Percentiles rank a stretch among this genome's conserved stretches.
These are phyloP conservation scores for Aspergillus fischeri DNA, from an alignment of 2,329 filamentous ascomycete species.

Conservation along the genomic window DNA sequence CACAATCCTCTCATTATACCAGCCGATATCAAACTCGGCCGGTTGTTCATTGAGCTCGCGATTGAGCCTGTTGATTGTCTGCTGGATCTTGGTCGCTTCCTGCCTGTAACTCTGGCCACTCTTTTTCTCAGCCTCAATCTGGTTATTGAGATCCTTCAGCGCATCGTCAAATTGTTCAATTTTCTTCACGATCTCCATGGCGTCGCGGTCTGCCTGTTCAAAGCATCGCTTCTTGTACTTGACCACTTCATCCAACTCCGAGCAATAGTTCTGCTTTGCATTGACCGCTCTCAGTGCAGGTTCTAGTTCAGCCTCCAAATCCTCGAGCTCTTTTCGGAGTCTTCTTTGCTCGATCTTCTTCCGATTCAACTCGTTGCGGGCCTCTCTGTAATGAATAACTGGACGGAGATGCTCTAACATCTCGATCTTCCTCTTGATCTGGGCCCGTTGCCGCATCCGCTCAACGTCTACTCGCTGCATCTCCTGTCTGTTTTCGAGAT, in stretches of 20 bases:
- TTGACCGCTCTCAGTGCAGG: conserved; percentile 68
- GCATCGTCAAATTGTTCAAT: conserved; percentile 37
- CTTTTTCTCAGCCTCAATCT: conserved; percentile 51
- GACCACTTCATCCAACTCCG: conserved; percentile 53
- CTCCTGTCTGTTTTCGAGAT: conserved; percentile 68
- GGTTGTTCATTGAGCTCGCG: conserved; percentile 60
- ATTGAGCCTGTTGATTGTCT: conserved; percentile 60
- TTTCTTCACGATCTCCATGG: conserved; percentile 37
- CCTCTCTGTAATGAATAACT: conserved; percentile 60
- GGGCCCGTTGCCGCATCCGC: conserved; percentile 69
- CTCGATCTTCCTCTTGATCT: conserved; percentile 60
- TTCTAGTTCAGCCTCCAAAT: conserved; percentile 58
- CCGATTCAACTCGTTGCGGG: conserved; percentile 46
- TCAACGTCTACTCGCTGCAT: conserved; percentile 78
- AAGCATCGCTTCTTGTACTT: conserved; percentile 53
- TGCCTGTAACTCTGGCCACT: conserved; percentile 49
- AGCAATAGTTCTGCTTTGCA: conserved; percentile 62
- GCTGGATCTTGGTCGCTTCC: conserved; percentile 49
- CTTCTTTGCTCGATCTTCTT: conserved; percentile 54
- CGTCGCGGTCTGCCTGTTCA: conserved; percentile 50
- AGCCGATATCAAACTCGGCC: conserved; percentile 62
- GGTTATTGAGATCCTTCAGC: conserved; percentile 33
- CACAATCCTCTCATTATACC: conserved; percentile 71
- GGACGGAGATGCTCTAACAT: conserved; percentile 64
- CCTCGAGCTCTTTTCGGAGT: conserved; percentile 55